Evolutionary conservation across 805 yeast genomes (phyloP).

Genomic region (Starmerella powellii): DNA sequence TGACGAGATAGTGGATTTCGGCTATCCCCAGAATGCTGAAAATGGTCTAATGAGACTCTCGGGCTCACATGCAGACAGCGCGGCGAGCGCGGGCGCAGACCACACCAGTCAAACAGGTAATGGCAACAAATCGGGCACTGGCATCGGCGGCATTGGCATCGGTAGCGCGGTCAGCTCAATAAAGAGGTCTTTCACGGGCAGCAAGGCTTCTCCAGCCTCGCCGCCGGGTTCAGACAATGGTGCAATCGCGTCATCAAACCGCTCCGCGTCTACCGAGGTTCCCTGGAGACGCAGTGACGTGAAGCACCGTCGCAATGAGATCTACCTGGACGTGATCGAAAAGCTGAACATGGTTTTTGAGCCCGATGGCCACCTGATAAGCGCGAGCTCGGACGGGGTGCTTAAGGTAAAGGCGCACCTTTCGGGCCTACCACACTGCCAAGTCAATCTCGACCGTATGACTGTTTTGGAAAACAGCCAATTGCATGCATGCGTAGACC

Average conservation of each 20-base stretch:
- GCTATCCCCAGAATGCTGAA: conserved; percentile 63
- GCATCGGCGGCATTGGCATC: neutral
- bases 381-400: conserved; percentile 65
- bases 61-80: neutral
- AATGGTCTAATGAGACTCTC: conserved; percentile 29
- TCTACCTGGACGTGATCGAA: conserved; percentile 64
- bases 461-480: conserved; percentile 55
- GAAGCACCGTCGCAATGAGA: conserved; percentile 71
- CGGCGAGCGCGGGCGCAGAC: neutral
- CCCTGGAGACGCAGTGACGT: conserved; percentile 66
- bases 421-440: conserved; percentile 73
- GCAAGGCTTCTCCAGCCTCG: no score
- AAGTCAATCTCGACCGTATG: conserved; percentile 61
- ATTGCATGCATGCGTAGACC: conserved; percentile 76
- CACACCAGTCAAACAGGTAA: neutral
- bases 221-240: conserved; percentile 15
- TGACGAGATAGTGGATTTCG: conserved; percentile 66
- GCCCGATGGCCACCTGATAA: conserved; percentile 43
- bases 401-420: conserved; percentile 59
- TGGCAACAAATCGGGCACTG: no score
- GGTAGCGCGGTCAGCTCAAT: no score
- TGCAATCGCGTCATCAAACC: neutral
- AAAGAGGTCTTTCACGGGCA: no score
- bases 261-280: conserved; percentile 12
- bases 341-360: conserved; percentile 58